phyloP scores from a whole-genome alignment of 192 early-diverging fungal species.

The Phycomyces nitens region DNA sequence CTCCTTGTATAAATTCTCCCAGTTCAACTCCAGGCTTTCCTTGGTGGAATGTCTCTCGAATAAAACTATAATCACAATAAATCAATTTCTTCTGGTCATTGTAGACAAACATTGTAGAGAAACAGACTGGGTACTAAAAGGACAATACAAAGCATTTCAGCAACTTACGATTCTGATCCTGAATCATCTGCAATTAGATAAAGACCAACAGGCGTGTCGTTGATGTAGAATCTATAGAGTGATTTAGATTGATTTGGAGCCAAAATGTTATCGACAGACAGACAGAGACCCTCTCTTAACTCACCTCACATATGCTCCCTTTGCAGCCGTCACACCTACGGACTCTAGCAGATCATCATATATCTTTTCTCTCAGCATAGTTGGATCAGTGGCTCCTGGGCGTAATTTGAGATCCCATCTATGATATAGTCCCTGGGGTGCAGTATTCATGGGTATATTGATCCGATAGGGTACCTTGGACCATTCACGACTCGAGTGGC shows the following conservation, averaged over 20 bases:
- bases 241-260: too few relatives aligned
- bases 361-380: slow-evolving; percentile 43
- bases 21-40: slow-evolving; percentile 19
- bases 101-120: too few relatives aligned
- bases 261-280: too few relatives aligned
- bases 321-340: slow-evolving; percentile 31
- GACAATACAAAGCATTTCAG: neutral
- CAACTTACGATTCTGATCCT: slow-evolving; percentile 8
- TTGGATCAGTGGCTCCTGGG: slow-evolving; percentile 35
- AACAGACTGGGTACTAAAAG: neutral
- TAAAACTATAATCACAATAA: slow-evolving; percentile 11
- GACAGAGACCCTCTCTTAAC: too few relatives aligned
- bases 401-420: slow-evolving; percentile 39
- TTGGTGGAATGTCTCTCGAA: slow-evolving; percentile 32
- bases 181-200: slow-evolving; percentile 36
- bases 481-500: slow-evolving; percentile 31
- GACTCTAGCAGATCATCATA: slow-evolving; percentile 41
- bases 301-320: slow-evolving; percentile 34
- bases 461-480: slow-evolving; percentile 39
- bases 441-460: slow-evolving; percentile 32
- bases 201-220: slow-evolving; percentile 35
- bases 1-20: slow-evolving; percentile 26
- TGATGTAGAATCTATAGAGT: slow-evolving; percentile 28
- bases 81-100: neutral
- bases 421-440: slow-evolving; percentile 25